Percentiles rank a stretch among this genome's conserved stretches.
Conservation (phyloP, 805 yeast species). For the Zygoascus biomembranicola region DNA sequence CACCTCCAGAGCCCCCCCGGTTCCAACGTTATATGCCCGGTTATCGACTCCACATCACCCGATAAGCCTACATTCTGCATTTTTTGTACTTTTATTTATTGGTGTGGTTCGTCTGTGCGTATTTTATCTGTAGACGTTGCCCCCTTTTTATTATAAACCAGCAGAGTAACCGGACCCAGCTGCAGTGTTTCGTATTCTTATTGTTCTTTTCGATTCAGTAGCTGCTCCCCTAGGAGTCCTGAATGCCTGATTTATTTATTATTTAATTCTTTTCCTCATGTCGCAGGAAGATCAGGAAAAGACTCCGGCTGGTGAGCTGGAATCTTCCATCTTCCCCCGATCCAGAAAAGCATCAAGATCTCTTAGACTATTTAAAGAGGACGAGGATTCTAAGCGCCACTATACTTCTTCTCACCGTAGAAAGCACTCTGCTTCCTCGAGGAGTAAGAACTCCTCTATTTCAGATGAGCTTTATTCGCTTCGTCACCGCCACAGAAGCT, state of each 20-base stretch:
- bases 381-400: conserved; percentile 11
- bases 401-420: neutral
- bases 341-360: conserved; percentile 34
- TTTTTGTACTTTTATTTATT: neutral
- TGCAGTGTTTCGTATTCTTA: no score
- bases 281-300: neutral
- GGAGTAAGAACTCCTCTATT: neutral
- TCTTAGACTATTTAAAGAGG: conserved; percentile 29
- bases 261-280: neutral
- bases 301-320: neutral
- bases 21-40: no score
- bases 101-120: neutral
- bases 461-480: neutral
- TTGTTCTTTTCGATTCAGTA: no score
- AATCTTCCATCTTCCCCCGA: conserved; percentile 8
- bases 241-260: neutral
- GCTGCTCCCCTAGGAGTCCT: no score
- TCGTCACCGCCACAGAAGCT: neutral
- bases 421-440: neutral
- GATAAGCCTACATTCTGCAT: neutral
- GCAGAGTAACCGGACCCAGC: no score
- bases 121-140: neutral
- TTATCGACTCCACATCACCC: neutral
- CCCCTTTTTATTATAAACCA: no score
- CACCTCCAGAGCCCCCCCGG: no score